phyloP scores from a whole-genome alignment of 2,329 filamentous ascomycete species.

The Pseudogymnoascus sp. region DNA sequence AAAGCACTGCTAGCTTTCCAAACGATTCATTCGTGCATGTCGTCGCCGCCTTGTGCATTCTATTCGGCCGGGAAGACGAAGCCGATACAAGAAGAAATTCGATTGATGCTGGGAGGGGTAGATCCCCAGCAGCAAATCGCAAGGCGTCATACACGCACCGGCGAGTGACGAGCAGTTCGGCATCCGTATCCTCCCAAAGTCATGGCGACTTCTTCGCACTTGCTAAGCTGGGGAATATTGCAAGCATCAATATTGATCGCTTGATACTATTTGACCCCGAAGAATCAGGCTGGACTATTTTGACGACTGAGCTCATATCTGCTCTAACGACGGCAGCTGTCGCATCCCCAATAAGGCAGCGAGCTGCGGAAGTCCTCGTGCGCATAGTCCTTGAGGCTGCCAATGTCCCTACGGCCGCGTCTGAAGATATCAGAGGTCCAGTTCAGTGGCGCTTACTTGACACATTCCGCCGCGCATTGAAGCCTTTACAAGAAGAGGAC shows the following conservation, averaged over 20 bases:
- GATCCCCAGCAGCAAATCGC: slow-evolving; percentile 19
- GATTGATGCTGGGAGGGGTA: slow-evolving; percentile 11
- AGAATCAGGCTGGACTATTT: slow-evolving; percentile 65
- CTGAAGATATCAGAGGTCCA: slow-evolving; percentile 42
- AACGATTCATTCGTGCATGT: slow-evolving; percentile 73
- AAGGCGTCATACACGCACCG: slow-evolving; percentile 26
- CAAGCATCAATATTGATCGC: slow-evolving; percentile 65
- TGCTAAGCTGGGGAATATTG: slow-evolving; percentile 64
- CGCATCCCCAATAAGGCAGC: slow-evolving; percentile 44
- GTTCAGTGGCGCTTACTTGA: slow-evolving; percentile 67
- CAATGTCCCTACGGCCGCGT: slow-evolving; percentile 44
- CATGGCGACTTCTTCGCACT: slow-evolving; percentile 61
- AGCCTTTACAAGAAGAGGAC: slow-evolving; percentile 46
- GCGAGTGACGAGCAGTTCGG: slow-evolving; percentile 38
- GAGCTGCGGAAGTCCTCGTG: slow-evolving; percentile 58
- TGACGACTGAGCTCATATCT: slow-evolving; percentile 48
- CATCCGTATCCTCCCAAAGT: slow-evolving; percentile 40
- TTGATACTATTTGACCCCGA: slow-evolving; percentile 59
- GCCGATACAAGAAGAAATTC: slow-evolving; percentile 21
- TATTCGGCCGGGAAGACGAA: slow-evolving; percentile 43
- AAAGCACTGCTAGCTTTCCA: slow-evolving; percentile 86
- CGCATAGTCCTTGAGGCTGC: slow-evolving; percentile 50
- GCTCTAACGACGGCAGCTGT: slow-evolving; percentile 41
- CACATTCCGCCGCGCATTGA: slow-evolving; percentile 54
- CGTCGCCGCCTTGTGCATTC: slow-evolving; percentile 62